Conservation (phyloP, 176 grass and related monocot species). For the Pontederia paniculata region DNA sequence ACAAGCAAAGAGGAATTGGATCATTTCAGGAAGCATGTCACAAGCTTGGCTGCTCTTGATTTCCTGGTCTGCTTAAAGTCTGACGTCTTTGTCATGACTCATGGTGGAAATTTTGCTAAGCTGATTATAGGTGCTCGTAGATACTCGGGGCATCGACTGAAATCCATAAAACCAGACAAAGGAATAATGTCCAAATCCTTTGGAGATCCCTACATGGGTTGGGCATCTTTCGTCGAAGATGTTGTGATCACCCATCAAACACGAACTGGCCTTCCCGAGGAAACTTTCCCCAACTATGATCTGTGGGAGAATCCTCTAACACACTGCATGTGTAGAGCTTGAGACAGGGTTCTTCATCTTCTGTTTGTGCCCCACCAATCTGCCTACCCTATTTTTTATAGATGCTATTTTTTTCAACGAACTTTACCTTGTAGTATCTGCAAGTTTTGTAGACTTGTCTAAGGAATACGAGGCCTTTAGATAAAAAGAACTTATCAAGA, state of each 20-base stretch:
- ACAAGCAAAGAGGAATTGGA: constrained; percentile 76
- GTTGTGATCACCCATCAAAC: constrained; percentile 83
- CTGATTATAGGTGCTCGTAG: constrained; percentile 76
- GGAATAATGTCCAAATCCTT: constrained; percentile 88
- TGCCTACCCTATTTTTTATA: too few relatives aligned
- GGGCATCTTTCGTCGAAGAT: constrained; percentile 83
- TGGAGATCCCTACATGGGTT: constrained; percentile 76
- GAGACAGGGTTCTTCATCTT: too few relatives aligned
- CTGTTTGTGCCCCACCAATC: too few relatives aligned
- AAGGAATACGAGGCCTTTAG: too few relatives aligned
- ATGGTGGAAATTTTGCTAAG: constrained; percentile 89
- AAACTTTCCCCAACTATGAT: constrained; percentile 87
- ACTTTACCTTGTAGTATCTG: too few relatives aligned
- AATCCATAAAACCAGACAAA: constrained; percentile 96
- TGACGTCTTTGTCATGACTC: constrained; percentile 91
- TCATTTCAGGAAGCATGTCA: constrained; percentile 95
- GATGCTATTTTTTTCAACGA: too few relatives aligned
- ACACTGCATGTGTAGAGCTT: constrained; percentile 83
- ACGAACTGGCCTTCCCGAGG: constrained; percentile 70
- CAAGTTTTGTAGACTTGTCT: too few relatives aligned
- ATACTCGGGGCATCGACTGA: constrained; percentile 80
- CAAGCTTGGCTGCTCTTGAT: constrained; percentile 81
- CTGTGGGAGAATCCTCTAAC: constrained; percentile 95
- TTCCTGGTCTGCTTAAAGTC: constrained; percentile 91
- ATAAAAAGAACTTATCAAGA: too few relatives aligned